A percentile compares a stretch with the other conserved stretches of the same genome.
Evolutionary conservation across 768 basidiomycete genomes (phyloP).

Genomic region (Termitomyces sp.): DNA sequence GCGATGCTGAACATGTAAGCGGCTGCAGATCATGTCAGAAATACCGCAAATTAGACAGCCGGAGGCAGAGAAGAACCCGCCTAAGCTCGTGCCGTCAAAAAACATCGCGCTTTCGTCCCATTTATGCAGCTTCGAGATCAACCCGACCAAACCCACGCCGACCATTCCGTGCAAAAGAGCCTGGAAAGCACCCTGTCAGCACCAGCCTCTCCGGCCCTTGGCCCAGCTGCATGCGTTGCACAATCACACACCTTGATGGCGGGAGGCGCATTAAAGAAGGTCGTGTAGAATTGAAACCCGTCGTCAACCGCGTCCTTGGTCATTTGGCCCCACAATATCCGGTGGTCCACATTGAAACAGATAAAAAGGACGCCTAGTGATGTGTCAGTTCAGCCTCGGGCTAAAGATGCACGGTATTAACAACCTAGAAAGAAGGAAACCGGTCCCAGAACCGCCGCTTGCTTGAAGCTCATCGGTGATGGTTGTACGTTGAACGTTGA

Average conservation of each 20-base stretch:
- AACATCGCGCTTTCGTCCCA: constrained; percentile 95
- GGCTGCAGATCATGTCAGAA: constrained; percentile 32
- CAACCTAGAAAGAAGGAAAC: constrained; percentile 88
- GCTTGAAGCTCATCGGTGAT: constrained; percentile 74
- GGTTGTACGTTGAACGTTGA: not conserved
- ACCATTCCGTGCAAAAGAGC: constrained; percentile 85
- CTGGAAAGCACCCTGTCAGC: constrained; percentile 30
- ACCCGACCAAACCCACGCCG: constrained; percentile 67
- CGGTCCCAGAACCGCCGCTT: constrained; percentile 83
- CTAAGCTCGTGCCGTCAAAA: constrained; percentile 88
- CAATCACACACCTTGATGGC: constrained; percentile 74
- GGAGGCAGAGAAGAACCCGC: constrained; percentile 36
- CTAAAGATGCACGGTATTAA: constrained; percentile 14
- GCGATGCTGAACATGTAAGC: constrained; percentile 72
- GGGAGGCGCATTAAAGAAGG: constrained; percentile 89
- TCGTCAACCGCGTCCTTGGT: constrained; percentile 64
- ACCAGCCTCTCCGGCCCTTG: not conserved
- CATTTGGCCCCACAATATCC: constrained; percentile 66
- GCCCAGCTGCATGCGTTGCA: not conserved
- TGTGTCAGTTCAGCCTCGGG: not conserved
- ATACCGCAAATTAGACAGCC: not conserved
- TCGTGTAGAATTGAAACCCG: constrained; percentile 86
- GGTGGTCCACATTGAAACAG: constrained; percentile 84
- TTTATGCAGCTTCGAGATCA: constrained; percentile 73
- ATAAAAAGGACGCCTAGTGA: constrained; percentile 71